A percentile compares a stretch with the other conserved stretches of the same genome.
phyloP scores from a whole-genome alignment of 345 rosid species.

The Arabidopsis suecica region DNA sequence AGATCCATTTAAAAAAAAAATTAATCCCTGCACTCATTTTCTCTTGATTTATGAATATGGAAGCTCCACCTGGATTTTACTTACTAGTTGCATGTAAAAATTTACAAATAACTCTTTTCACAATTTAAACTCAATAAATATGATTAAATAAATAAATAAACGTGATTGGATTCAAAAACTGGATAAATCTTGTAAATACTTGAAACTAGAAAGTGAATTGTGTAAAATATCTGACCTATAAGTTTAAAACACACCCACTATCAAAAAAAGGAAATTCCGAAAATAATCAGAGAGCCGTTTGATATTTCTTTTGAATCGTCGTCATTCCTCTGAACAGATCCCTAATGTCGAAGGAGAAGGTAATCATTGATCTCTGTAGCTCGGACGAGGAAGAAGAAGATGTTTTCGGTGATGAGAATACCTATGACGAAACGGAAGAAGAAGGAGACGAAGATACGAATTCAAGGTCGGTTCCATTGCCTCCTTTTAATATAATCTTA shows the following conservation, averaged over 20 bases:
- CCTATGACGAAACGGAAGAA: conserved; percentile 16
- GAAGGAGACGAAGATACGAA: conserved; percentile 20
- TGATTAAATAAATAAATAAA: background rate
- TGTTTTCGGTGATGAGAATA: conserved; percentile 27
- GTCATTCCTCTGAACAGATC: conserved; percentile 8
- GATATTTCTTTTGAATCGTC: background rate
- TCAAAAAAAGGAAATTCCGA: background rate
- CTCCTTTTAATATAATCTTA: background rate
- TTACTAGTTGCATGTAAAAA: too few species aligned
- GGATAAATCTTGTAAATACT: background rate
- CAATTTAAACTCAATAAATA: too few species aligned
- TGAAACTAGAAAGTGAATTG: background rate
- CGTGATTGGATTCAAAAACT: background rate
- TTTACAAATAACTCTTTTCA: too few species aligned
- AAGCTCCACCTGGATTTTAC: too few species aligned
- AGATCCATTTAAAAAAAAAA: background rate
- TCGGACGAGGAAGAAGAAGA: conserved; percentile 45
- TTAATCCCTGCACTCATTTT: background rate
- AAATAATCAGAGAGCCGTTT: conserved; percentile 26
- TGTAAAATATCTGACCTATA: conserved; percentile 11
- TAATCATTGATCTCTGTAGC: conserved; percentile 39
- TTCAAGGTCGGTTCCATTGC: conserved; percentile 24
- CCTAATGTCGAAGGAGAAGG: conserved; percentile 21
- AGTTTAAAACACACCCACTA: background rate
- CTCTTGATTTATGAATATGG: too few species aligned